phyloP scores from a whole-genome alignment of 2,329 filamentous ascomycete species.

The Colletotrichum sansevieriae region DNA sequence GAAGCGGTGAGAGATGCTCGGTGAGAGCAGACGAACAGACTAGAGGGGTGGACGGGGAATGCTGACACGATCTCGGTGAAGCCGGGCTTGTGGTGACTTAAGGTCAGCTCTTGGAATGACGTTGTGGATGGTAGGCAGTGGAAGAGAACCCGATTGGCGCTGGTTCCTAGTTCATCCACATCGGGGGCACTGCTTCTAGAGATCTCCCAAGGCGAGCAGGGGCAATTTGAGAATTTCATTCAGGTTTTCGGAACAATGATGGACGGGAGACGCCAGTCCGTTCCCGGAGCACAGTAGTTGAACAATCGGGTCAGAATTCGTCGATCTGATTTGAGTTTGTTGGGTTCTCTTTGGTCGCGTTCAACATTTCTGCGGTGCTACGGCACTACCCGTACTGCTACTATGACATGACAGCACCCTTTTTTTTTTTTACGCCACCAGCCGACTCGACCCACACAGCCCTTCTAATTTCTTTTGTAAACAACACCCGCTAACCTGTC shows the following conservation, averaged over 20 bases:
- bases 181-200: slow-evolving; percentile 14
- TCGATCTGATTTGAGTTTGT: slow-evolving; percentile 7
- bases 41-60: no score
- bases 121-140: slow-evolving; percentile 23
- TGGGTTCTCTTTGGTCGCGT: slow-evolving; percentile 11
- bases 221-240: slow-evolving; percentile 1
- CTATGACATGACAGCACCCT: not conserved
- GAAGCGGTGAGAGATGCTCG: slow-evolving; percentile 20
- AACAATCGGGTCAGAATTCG: not conserved
- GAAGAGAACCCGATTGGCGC: slow-evolving; percentile 37
- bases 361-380: slow-evolving; percentile 5
- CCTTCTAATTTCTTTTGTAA: slow-evolving; percentile 1
- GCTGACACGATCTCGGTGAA: slow-evolving; percentile 3
- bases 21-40: not conserved
- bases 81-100: slow-evolving; percentile 9
- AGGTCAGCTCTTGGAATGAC: slow-evolving; percentile 16
- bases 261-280: not conserved
- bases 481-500: not conserved
- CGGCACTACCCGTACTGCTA: not conserved
- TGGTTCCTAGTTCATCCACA: slow-evolving; percentile 9
- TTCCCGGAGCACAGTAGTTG: slow-evolving; percentile 22
- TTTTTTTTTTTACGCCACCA: not conserved
- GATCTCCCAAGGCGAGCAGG: not conserved
- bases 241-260: slow-evolving; percentile 1
- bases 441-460: slow-evolving; percentile 11